Evolutionary conservation across 208 protist genomes (phyloP), one percentile per base, ranked within the genome.

Genomic region (Leishmania mexicana): DNA sequence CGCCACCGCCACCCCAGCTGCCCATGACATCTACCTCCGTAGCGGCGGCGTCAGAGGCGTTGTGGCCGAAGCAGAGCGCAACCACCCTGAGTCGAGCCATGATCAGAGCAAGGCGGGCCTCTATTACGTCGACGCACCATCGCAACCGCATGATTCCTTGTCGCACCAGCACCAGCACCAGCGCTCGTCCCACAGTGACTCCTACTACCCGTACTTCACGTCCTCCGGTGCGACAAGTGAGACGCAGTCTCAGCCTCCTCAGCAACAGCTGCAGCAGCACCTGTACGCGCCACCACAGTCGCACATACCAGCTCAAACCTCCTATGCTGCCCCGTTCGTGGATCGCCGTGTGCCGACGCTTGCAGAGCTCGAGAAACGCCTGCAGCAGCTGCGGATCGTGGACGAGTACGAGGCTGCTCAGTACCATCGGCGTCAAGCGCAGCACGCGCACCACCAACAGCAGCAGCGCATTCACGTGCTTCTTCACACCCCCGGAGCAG

Each of bases 291-390:
- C 76, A 42, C 21, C 45, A 47, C 58, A 57, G 38, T 17, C 40
- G 38, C 51, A 54, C 38, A n/a, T 35, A 42, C 76, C 60, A 0
- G 11, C n/a, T 11, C 42, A 38, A 17, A 60, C 38, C n/a, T 3
- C 76, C 76, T 47, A 70, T 28, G 40, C 42, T 19, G 38, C 31
- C 76, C 38, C 76, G 28, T 7, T 57, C 38, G 1, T 40, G 7
- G 72, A 75, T 31, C 76, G 85, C 57, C 72, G 82, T 83, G 85
- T 85, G 70, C 88, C 91, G n/a, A 93, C 89, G 35, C 74, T 93
- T 47, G 86, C 86, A 31, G 85, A 92, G 76, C 83, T 93, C n/a
- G 87, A 93, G 68, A 42, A 85, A 42, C 84, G 90, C 11, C 85
- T 95, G 45, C 84, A 87, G 57, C 84, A 93, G 54, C 88, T 93